A percentile compares a stretch with the other conserved stretches of the same genome.
Conservation (phyloP, 139 green algal genomes). For the Parachlorella kessleri region DNA sequence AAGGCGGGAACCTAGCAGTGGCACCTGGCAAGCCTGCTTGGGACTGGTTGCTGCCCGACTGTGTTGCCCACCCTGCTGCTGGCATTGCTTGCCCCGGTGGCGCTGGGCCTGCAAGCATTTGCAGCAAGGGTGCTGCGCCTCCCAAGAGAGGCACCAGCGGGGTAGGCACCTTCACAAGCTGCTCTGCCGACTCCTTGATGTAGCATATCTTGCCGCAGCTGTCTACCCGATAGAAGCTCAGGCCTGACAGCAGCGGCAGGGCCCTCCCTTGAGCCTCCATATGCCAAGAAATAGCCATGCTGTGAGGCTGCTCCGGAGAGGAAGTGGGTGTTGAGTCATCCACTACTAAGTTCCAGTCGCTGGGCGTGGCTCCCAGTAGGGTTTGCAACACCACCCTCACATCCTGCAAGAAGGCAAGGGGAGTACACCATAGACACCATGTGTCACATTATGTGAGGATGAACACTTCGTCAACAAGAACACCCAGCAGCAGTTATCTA, state of each 20-base stretch:
- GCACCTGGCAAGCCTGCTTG: not conserved
- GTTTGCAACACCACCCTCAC: conserved; percentile 2
- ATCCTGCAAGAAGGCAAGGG: not conserved
- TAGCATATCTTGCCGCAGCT: not conserved
- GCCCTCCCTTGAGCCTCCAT: not conserved
- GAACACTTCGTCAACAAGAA: not conserved
- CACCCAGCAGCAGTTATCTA: not conserved
- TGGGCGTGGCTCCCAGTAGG: not conserved
- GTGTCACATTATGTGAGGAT: not conserved
- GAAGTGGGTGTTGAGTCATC: not conserved
- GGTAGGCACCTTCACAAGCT: conserved; percentile 16
- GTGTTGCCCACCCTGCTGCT: not conserved
- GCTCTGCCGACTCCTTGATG: conserved; percentile 14
- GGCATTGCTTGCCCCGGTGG: not conserved
- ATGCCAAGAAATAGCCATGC: not conserved
- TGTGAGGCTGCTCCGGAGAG: too few relatives aligned
- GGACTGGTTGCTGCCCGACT: not conserved
- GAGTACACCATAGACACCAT: not conserved
- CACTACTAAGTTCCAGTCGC: conserved; percentile 15
- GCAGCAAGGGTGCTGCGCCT: conserved; percentile 7
- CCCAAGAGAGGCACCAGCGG: not conserved
- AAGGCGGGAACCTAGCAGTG: not conserved
- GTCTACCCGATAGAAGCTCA: conserved; percentile 8
- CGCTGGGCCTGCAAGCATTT: not conserved
- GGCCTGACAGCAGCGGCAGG: not conserved